phyloP scores from a whole-genome alignment of 2,329 filamentous ascomycete genomes.

The Penicillium sp. region DNA sequence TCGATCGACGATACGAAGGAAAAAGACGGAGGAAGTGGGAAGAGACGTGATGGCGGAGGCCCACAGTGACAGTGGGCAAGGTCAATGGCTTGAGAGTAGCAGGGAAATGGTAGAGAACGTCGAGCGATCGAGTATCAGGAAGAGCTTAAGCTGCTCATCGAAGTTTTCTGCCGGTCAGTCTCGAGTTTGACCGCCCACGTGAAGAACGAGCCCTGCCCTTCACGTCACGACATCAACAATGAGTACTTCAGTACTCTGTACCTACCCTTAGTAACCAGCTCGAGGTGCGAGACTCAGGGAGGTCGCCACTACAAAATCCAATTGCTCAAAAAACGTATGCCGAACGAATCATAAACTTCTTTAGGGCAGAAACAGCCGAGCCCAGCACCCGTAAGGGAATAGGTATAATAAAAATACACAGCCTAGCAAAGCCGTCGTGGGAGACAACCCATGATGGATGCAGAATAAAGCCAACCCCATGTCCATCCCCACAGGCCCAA shows the following conservation, averaged over 20 bases:
- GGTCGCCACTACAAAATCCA: too few species aligned
- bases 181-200: slow-evolving; percentile 30
- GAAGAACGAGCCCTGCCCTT: slow-evolving; percentile 23
- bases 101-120: slow-evolving; percentile 14
- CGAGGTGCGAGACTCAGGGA: too few species aligned
- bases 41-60: slow-evolving; percentile 35
- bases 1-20: slow-evolving; percentile 59
- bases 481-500: slow-evolving; percentile 6
- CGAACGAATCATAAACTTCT: not conserved
- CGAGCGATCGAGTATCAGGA: slow-evolving; percentile 2
- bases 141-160: slow-evolving; percentile 17
- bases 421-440: not conserved
- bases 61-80: slow-evolving; percentile 24
- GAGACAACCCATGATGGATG: slow-evolving; percentile 5
- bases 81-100: slow-evolving; percentile 16
- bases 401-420: slow-evolving; percentile 1
- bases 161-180: slow-evolving; percentile 27
- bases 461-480: slow-evolving; percentile 9
- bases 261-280: too few species aligned
- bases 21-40: slow-evolving; percentile 30
- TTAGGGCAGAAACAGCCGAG: not conserved
- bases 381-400: not conserved
- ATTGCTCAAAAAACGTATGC: too few species aligned
- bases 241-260: too few species aligned
- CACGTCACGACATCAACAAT: slow-evolving; percentile 14